Evolutionary conservation across 257 asterid genomes (phyloP), one percentile per base, ranked within the genome.

Genomic region (Plantago major): DNA sequence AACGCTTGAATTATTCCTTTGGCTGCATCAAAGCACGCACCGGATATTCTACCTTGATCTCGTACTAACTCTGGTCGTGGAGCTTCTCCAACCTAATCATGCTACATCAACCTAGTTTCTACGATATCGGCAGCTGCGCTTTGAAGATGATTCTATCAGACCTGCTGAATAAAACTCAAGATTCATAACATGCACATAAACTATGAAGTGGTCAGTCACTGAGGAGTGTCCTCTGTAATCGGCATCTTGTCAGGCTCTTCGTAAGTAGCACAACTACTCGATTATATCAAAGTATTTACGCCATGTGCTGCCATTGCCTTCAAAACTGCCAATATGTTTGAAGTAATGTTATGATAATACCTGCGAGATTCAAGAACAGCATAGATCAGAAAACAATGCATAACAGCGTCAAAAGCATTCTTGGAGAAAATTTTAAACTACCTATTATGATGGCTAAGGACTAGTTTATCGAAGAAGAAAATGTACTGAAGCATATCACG

Each of bases 201-300:
- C 40, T 46, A 48, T 16, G 53, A 58, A 58, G 48, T 14, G 53
- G 7, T 14, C 22, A 10, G 22, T 47, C 53, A 47, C 68, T 86
- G 96, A 55, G 87, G 96, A 53, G 96, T 89, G 44, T 14, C 72
- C 71, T 89, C 96, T 10, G 88, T 84, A 46, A 89, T 89, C 8
- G 96, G 95, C 96, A 86, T 89, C 73, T 70, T 82, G 9, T 84
- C 90, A 7, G 96, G 96, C 74, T 89, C 95, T 42, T 95, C 96
- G 57, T 89, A 89, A 7, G 96, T 89, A 7, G 95, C 96, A 54
- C 95, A 88, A 26, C 89, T 88, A 73, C 96, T 85, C 33, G 96
- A 85, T 73, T 88, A 88, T 28, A 89, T 89, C 73, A 89, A 72
- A 8, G 90, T 88, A 37, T 80, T 85, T n/a, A 85, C 82, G 16